Conservation (phyloP, 805 yeast genomes). For the Candida cerambycidarum region DNA sequence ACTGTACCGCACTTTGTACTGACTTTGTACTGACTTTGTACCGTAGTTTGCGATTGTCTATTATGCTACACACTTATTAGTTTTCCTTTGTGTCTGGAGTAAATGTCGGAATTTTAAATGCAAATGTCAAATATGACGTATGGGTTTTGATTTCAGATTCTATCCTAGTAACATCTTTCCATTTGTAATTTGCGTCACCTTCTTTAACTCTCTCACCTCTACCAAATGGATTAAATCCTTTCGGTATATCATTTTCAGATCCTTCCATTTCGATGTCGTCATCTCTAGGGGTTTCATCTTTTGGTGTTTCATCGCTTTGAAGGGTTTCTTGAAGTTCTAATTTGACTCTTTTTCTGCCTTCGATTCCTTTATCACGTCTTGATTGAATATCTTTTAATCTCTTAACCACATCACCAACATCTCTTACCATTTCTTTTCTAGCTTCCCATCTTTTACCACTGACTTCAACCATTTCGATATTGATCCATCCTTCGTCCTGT, state of each 20-base stretch:
- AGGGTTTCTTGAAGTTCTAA: slow-evolving; percentile 26
- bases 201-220: slow-evolving; percentile 80
- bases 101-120: slow-evolving; percentile 38
- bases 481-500: slow-evolving; percentile 75
- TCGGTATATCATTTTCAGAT: slow-evolving; percentile 25
- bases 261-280: slow-evolving; percentile 15
- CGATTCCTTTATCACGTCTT: slow-evolving; percentile 64
- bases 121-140: slow-evolving; percentile 92
- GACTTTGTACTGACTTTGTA: no score
- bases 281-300: no score
- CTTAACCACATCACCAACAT: slow-evolving; percentile 71
- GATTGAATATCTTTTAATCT: slow-evolving; percentile 77
- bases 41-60: no score
- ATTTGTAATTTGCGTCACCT: slow-evolving; percentile 77
- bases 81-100: no score
- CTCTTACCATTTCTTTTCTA: slow-evolving; percentile 82
- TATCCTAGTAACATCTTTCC: slow-evolving; percentile 82
- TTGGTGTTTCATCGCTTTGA: no score
- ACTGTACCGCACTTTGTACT: no score
- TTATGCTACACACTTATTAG: no score
- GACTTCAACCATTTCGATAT: slow-evolving; percentile 89
- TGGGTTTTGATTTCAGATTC: slow-evolving; percentile 90
- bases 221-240: slow-evolving; percentile 89
- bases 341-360: slow-evolving; percentile 31
- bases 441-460: slow-evolving; percentile 86